Conservation (phyloP, 1,139 yeast species). For the Yamadazyma friedrichii region DNA sequence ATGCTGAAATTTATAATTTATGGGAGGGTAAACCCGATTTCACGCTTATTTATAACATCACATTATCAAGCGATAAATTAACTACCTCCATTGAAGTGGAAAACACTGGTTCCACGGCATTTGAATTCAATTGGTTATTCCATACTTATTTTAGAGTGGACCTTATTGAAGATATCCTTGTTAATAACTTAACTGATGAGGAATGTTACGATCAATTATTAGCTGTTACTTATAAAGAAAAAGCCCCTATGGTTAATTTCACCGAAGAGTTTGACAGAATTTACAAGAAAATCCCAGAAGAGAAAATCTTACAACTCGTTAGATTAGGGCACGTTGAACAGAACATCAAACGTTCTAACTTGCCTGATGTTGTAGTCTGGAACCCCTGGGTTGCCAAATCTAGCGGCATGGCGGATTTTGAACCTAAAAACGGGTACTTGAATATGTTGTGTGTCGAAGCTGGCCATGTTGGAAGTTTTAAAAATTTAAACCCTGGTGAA, state of each 20-base stretch:
- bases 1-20: constrained; percentile 55
- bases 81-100: constrained; percentile 71
- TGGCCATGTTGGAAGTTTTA: constrained; percentile 76
- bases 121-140: constrained; percentile 92
- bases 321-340: constrained; percentile 69
- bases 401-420: constrained; percentile 78
- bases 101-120: constrained; percentile 60
- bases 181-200: constrained; percentile 73
- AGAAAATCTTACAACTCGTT: constrained; percentile 60
- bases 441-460: constrained; percentile 94
- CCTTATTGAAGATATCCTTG: constrained; percentile 74
- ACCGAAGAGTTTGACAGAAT: constrained; percentile 82
- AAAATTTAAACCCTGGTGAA: constrained; percentile 60
- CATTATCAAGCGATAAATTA: constrained; percentile 52
- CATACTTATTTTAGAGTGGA: constrained; percentile 83
- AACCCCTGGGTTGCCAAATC: constrained; percentile 92
- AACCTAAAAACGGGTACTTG: constrained; percentile 79
- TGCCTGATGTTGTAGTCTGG: constrained; percentile 95
- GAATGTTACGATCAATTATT: constrained; percentile 73
- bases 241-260: constrained; percentile 70
- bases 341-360: constrained; percentile 60
- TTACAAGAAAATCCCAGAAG: constrained; percentile 58
- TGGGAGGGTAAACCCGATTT: constrained; percentile 63
- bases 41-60: constrained; percentile 70
- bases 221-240: constrained; percentile 61